A percentile compares a stretch with the other conserved stretches of the same genome.
Conservation (phyloP, 257 asterid species). For the Solanum sejunctum region DNA sequence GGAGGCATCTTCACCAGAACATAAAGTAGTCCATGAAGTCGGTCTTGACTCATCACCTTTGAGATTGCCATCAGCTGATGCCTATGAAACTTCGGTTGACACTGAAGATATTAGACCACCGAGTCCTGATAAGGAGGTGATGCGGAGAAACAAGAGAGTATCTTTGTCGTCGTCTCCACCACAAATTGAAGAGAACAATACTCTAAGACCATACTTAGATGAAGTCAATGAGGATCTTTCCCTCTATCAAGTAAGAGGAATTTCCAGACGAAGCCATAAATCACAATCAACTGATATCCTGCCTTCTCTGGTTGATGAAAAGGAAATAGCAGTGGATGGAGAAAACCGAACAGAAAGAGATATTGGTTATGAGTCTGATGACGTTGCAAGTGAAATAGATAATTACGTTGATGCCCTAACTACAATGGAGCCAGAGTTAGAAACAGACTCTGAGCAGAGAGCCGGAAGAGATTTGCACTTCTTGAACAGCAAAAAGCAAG, state of each 20-base stretch:
- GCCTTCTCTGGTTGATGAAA: conserved; percentile 23
- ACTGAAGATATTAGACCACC: conserved; percentile 25
- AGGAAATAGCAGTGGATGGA: conserved; percentile 31
- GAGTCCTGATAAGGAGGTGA: conserved; percentile 32
- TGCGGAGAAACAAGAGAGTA: conserved; percentile 23
- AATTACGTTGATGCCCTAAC: conserved; percentile 72
- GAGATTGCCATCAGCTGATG: conserved; percentile 19
- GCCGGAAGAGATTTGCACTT: conserved; percentile 26
- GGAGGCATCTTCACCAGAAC: conserved; percentile 56
- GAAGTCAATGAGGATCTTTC: conserved; percentile 19
- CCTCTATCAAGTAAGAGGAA: conserved; percentile 15
- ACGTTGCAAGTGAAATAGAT: conserved; percentile 59
- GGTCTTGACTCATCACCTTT: conserved; percentile 23
- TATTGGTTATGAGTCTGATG: conserved; percentile 49
- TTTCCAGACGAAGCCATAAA: conserved; percentile 17
- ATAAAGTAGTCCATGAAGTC: conserved; percentile 48
- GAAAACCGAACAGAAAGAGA: conserved; percentile 29
- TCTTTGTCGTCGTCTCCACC: conserved; percentile 21
- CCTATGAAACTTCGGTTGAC: conserved; percentile 24
- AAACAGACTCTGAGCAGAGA: conserved; percentile 54
- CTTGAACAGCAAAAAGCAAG: conserved; percentile 15
- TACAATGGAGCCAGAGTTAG: conserved; percentile 66
- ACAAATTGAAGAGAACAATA: conserved; percentile 16
- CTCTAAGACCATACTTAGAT: conserved; percentile 11
- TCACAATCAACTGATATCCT: conserved; percentile 21